phyloP scores from a whole-genome alignment of 352 stramenopile genomes.

The Aphanomyces invadans region DNA sequence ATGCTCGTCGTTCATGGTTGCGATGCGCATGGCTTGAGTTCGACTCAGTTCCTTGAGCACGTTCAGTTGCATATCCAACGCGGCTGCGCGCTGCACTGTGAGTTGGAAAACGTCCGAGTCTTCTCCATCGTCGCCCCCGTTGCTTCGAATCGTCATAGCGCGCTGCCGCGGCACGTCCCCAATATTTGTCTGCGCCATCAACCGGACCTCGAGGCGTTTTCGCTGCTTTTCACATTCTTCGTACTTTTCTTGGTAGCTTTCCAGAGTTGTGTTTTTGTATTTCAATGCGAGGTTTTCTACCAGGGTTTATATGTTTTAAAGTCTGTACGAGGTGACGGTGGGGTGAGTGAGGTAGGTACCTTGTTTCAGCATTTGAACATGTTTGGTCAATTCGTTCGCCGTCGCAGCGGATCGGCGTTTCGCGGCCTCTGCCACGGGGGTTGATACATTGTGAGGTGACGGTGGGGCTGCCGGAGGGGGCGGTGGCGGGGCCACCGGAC shows the following conservation, averaged over 20 bases:
- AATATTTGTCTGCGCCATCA: background rate
- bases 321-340: too few relatives aligned
- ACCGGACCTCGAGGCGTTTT: conserved; percentile 13
- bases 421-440: background rate
- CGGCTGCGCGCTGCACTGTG: conserved; percentile 10
- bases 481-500: too few relatives aligned
- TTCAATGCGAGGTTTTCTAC: conserved; percentile 24
- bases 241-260: conserved; percentile 20
- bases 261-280: conserved; percentile 17
- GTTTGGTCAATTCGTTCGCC: background rate
- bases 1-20: conserved; percentile 22
- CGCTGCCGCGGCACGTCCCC: background rate
- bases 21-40: conserved; percentile 21
- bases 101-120: background rate
- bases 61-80: conserved; percentile 24
- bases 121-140: background rate
- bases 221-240: conserved; percentile 20
- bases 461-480: too few relatives aligned
- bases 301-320: background rate
- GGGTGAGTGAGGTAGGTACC: too few relatives aligned
- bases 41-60: conserved; percentile 19
- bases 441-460: too few relatives aligned
- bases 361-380: conserved; percentile 22
- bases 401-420: background rate
- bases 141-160: background rate